Evolutionary conservation across 257 asterid species (phyloP), one percentile per base, ranked within the genome.

Genomic region (Plantago major): DNA sequence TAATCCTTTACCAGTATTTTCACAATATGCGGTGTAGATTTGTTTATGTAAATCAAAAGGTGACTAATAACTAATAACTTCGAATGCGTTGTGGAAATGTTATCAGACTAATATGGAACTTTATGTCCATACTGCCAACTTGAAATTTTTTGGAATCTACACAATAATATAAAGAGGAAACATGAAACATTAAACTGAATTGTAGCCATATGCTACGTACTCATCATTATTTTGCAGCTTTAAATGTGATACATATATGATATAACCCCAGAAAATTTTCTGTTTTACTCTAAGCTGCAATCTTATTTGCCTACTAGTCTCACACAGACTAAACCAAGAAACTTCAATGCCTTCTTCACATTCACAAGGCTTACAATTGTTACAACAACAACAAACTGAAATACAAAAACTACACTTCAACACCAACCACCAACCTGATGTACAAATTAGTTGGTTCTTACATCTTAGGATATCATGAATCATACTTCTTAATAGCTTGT

Each of bases 401-500:
- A 55, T 53, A 66, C n/a, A 40, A 42, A 51, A 11, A 57, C 28
- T 17, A 67, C 58, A 43, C 40, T 33, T 33, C 5, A 33, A 33
- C 40, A 33, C 40, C 33, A 37, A 60, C 74, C 72, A 59, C 67
- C 54, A 67, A 9, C 45, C 48, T 38, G 54, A 71, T 67, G 43
- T 64, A 67, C 76, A 62, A 55, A 15, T 58, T 46, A 64, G 47
- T 14, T 22, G 51, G 17, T 42, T 46, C 10, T 16, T 33, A 37
- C 30, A 42, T 30, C 12, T 56, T 57, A 42, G 62, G 49, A 57
- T 38, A 52, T 46, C 56, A 33, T 28, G 13, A 40, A 5, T 18
- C 14, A 9, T 11, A 5, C 10, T 7, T 6, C 54, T 71, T n/a
- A 81, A 48, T 81, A 78, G 65, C 80, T 75, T 48, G 84, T 78